Base-by-base conservation (phyloP, 2,329 filamentous ascomycete species). In the Bipolaris bicolor region DNA sequence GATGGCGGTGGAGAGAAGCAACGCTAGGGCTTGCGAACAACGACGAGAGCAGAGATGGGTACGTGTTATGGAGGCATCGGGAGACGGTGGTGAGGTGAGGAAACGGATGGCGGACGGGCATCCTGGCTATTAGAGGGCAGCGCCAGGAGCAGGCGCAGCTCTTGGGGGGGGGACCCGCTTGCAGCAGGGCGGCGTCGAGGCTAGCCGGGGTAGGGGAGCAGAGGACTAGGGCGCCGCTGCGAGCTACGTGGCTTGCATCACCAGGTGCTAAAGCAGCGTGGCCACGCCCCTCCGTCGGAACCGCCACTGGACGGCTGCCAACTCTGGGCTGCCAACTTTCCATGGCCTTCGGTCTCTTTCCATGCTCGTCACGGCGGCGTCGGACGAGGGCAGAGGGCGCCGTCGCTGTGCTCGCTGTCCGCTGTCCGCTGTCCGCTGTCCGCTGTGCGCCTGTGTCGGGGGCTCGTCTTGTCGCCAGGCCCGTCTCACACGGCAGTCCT, bases 11-110 rank as follows among this genome's bases (percentile, higher is more conserved):
- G 34, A 24, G 40, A 52, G 55, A 57, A 58, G 64, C 61, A 65
- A 64, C 61, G 70, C 68, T 69, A 63, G 55, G 56, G 61, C 67
- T 66, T 67, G 63, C 65, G 60, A 62, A 64, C 65, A 67, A 69
- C 62, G 64, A 65, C 60, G 63, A 67, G 56, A 53, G 54, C 55
- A 60, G 46, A 61, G 58, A 55, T 51, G 52, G 60, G 60, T 62
- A 61, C 61, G 59, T 66, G 65, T 69, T 66, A 69, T 63, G 65
- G 70, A 66, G 65, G 62, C 66, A 72, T 73, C 59, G 60, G 64
- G 58, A 60, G 57, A 58, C 59, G 61, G 62, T 62, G 62, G 58
- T 64, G 63, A 67, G 63, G 65, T 67, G 61, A 41, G 39, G 26
- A 61, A 60, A 57, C 61, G 62, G 65, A 65, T 64, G 40, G 61